Conservation (phyloP, 106 monocot species). For the Platanthera guangdongensis region DNA sequence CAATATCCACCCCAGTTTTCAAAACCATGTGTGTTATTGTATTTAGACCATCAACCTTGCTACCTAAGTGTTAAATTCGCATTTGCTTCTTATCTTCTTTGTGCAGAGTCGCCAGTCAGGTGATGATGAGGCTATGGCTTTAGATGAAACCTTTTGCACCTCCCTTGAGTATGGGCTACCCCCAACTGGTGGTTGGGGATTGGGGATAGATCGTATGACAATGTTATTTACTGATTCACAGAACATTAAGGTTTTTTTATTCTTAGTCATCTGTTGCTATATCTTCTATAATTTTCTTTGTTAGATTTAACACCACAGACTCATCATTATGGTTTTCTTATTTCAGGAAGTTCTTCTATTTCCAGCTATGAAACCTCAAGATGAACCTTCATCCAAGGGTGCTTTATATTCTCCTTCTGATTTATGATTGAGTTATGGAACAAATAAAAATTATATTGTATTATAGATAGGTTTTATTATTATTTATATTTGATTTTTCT, state of each 20-base stretch:
- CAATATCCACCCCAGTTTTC: too few species aligned
- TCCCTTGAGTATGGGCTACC: slow-evolving; percentile 94
- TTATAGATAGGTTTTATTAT: not conserved
- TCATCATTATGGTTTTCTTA: not conserved
- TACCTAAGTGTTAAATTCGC: not conserved
- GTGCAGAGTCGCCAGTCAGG: slow-evolving; percentile 81
- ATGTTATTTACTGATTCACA: slow-evolving; percentile 95
- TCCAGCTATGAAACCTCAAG: slow-evolving; percentile 93
- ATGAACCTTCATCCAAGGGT: slow-evolving; percentile 45
- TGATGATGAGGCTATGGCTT: slow-evolving; percentile 94
- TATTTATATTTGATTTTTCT: not conserved
- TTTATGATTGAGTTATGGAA: not conserved
- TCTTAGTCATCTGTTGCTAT: not conserved
- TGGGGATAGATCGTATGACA: slow-evolving; percentile 80
- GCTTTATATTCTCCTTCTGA: not conserved
- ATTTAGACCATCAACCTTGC: not conserved
- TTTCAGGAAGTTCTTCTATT: slow-evolving; percentile 90
- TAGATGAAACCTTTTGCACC: slow-evolving; percentile 91
- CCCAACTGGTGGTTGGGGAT: slow-evolving; percentile 92
- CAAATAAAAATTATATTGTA: not conserved
- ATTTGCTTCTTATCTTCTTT: not conserved
- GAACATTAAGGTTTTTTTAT: slow-evolving; percentile 67
- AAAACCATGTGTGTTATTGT: not conserved
- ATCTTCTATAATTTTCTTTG: not conserved
- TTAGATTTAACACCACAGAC: not conserved